Evolutionary conservation across 371 early-diverging fungal species (phyloP).

Genomic region (Mucor sp.): DNA sequence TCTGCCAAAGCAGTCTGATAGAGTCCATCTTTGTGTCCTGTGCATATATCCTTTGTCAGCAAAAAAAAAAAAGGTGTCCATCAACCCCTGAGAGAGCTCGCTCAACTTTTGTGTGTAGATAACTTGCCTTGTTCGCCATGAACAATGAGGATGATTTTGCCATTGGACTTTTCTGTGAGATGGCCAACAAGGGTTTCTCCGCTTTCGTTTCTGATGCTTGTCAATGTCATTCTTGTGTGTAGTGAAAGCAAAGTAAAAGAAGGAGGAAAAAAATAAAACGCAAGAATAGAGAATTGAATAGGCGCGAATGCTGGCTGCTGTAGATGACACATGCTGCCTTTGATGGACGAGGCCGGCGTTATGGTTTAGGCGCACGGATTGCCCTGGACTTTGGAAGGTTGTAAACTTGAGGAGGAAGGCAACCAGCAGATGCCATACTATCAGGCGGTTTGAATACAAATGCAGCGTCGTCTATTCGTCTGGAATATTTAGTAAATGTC

Average conservation of each 20-base stretch:
- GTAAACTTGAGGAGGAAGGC: too few relatives aligned
- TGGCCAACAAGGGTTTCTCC: constrained; percentile 20
- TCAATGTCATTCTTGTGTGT: constrained; percentile 20
- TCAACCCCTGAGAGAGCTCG: too few relatives aligned
- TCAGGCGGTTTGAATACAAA: too few relatives aligned
- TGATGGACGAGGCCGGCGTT: background rate
- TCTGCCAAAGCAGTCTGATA: constrained; percentile 52
- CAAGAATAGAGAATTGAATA: background rate
- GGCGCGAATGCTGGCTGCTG: background rate
- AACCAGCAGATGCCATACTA: too few relatives aligned
- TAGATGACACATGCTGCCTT: background rate
- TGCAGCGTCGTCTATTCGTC: too few relatives aligned
- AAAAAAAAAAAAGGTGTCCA: too few relatives aligned
- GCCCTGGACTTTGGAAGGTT: too few relatives aligned
- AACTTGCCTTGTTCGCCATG: constrained; percentile 31
- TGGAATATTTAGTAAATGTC: too few relatives aligned
- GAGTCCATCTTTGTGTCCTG: constrained; percentile 55
- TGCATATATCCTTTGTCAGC: background rate
- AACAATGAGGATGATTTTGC: constrained; percentile 20
- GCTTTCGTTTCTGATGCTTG: constrained; percentile 10
- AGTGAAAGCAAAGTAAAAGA: background rate
- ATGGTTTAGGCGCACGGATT: background rate
- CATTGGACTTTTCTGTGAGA: constrained; percentile 12
- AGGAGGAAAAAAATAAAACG: background rate
- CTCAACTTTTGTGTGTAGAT: too few relatives aligned